Base-by-base conservation (phyloP, 2,329 filamentous ascomycete species). In the Fusarium armeniacum region DNA sequence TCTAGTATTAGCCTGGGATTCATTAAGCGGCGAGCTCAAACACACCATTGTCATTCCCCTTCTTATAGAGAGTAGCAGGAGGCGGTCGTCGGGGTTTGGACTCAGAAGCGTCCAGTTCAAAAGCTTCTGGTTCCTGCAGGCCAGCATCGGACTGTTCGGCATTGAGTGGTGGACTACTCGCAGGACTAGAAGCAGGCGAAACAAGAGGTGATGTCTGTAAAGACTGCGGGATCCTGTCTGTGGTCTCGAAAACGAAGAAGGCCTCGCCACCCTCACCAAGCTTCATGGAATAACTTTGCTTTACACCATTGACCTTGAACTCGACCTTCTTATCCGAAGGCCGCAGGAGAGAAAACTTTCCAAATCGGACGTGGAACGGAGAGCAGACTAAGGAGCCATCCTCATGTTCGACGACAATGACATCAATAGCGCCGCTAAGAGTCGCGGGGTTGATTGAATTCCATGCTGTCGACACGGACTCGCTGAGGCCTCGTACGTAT, bases 321-420 rank as follows among this genome's bases (percentile, higher is more conserved):
- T 98, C 94, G 76, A 99, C 96, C 87, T 98, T 99, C 83, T 99
- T 99, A 81, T 99, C 96, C 64, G 91, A 98, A 0, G 96, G 96
- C 24, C 96, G 92, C 76, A 99, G 83, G 40, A 99, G 86, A 64
- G 95, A 97, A 84, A 98, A 98, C 83, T 99, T 99, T 80, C 96
- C 96, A 81, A 99, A 99, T 75, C 96, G 94, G 71, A 99, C 96
- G 80, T 99, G 96, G 81, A 99, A 99, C 51, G 96, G 96, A 30
- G 95, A 98, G 82, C 96, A 99, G 71, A 91, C 90, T 61, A 98
- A 86, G 41, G 84, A 85, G 83, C 93, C 96, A 86, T 99, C 96
- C 78, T 95, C 93, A 73, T 97, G 94, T 81, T 99, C 94, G 62
- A 99, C 94, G 58, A 99, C 95, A 73, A 99, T 97, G 74, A 98